A percentile compares a stretch with the other conserved stretches of the same genome.
phyloP scores from a whole-genome alignment of 1,284 basidiomycete genomes.

The Cryptococcus sp. region DNA sequence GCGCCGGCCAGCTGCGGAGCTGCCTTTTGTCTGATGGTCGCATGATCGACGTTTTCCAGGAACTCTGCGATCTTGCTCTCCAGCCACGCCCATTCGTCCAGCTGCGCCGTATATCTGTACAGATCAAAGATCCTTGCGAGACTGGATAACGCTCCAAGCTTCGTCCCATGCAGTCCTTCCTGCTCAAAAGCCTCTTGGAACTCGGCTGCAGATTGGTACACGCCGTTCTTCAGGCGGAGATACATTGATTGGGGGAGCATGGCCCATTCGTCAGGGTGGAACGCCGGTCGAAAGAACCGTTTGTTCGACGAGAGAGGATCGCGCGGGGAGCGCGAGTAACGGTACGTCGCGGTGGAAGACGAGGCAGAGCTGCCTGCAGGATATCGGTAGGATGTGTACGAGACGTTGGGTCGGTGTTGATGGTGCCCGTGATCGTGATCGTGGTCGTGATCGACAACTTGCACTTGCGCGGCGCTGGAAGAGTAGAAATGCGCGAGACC shows the following conservation, averaged over 20 bases:
- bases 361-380: neutral
- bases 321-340: neutral
- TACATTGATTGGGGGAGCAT: conserved; percentile 5
- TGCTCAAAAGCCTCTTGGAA: conserved; percentile 14
- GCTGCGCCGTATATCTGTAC: conserved; percentile 12
- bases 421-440: conserved; percentile 5
- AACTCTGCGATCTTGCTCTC: conserved; percentile 1
- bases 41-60: neutral
- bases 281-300: conserved; percentile 3
- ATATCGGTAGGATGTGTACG: neutral
- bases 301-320: neutral
- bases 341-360: neutral
- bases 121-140: conserved; percentile 14
- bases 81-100: conserved; percentile 21
- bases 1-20: neutral
- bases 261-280: conserved; percentile 13
- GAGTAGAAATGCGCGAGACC: conserved; percentile 8
- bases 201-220: conserved; percentile 15
- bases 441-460: conserved; percentile 10
- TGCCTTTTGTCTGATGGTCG: neutral
- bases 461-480: conserved; percentile 16
- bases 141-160: conserved; percentile 11
- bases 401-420: neutral
- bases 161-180: neutral
- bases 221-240: conserved; percentile 6